Base-by-base conservation (phyloP, 352 stramenopile species). In the Pythium grandisporangium region DNA sequence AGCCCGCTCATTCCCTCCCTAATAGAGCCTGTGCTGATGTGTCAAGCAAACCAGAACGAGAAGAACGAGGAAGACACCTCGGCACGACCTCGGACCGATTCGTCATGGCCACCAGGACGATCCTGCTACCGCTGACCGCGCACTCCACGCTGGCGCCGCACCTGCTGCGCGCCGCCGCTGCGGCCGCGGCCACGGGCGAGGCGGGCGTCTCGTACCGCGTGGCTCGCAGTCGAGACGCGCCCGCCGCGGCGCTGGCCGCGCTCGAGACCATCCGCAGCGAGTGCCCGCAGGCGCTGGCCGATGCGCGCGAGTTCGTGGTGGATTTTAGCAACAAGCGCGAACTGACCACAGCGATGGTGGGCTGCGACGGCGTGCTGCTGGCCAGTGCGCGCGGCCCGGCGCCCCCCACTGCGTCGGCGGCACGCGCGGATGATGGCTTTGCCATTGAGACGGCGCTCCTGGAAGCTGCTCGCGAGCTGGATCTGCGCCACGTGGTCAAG, bases 341-440 rank as follows among this genome's bases (percentile, higher is more conserved):
- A 12, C 23, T 81, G 2, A n/a, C 25, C 24, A 49, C 65, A 37
- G 69, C 64, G 6, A 43, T 84, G 24, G 54, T 64, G 20, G 23
- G 36, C 12, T 84, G 70, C 30, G 48, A 79, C 20, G 68, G 66
- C 8, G 51, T 62, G n/a, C 33, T 87, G 22, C 40, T 83, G 26
- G 62, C 66, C 2, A 53, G 42, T 6, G 61, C 41, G 4, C 20
- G 41, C 4, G n/a, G n/a, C n/a, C n/a, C n/a, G n/a, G n/a, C n/a
- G n/a, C n/a, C n/a, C n/a, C n/a, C n/a, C n/a, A n/a, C n/a, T n/a
- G n/a, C n/a, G n/a, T n/a, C n/a, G n/a, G n/a, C n/a, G n/a, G n/a
- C n/a, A n/a, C n/a, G n/a, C n/a, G n/a, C n/a, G n/a, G 41, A 41
- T 39, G 10, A 53, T 21, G 42, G 49, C 27, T 37, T 35, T 42